phyloP scores from a whole-genome alignment of 2,329 filamentous ascomycete species.

The Paracamarosporium sp. region DNA sequence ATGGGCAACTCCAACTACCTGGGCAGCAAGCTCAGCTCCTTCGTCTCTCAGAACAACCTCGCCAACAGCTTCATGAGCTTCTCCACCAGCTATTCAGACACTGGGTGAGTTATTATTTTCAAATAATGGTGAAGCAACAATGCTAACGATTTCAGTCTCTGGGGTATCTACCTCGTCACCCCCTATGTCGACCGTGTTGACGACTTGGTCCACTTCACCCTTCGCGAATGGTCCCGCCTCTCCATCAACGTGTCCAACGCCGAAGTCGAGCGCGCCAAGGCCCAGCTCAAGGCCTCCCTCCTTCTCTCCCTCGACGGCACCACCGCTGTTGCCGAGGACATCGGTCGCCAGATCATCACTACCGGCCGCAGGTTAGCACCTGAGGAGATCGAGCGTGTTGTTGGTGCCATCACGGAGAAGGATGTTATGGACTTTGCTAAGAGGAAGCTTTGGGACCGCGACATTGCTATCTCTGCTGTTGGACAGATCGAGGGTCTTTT shows the following conservation, averaged over 20 bases:
- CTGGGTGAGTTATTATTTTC: constrained; percentile 74
- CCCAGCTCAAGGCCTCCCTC: constrained; percentile 97
- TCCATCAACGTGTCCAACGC: constrained; percentile 85
- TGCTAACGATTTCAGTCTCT: constrained; percentile 71
- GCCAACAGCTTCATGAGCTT: constrained; percentile 99
- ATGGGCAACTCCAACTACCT: constrained; percentile 98
- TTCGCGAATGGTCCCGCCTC: constrained; percentile 97
- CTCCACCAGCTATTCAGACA: constrained; percentile 99
- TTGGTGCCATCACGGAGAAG: constrained; percentile 89
- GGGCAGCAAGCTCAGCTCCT: constrained; percentile 96
- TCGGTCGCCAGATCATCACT: constrained; percentile 97
- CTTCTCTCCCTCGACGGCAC: constrained; percentile 97
- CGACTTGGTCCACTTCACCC: constrained; percentile 96
- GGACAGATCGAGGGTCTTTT: constrained; percentile 86
- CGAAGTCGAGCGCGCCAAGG: constrained; percentile 98
- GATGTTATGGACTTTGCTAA: constrained; percentile 97
- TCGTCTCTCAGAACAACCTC: constrained; percentile 91
- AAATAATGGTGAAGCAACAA: not conserved
- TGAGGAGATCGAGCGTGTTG: constrained; percentile 91
- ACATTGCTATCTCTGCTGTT: constrained; percentile 91
- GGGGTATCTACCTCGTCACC: constrained; percentile 98
- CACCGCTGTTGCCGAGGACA: constrained; percentile 96
- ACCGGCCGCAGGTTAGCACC: constrained; percentile 91
- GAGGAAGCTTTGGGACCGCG: constrained; percentile 96
- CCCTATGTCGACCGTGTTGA: constrained; percentile 88